Evolutionary conservation across 345 rosid species (phyloP), one percentile per base, ranked within the genome.

Genomic region (Nasturtium officinale): DNA sequence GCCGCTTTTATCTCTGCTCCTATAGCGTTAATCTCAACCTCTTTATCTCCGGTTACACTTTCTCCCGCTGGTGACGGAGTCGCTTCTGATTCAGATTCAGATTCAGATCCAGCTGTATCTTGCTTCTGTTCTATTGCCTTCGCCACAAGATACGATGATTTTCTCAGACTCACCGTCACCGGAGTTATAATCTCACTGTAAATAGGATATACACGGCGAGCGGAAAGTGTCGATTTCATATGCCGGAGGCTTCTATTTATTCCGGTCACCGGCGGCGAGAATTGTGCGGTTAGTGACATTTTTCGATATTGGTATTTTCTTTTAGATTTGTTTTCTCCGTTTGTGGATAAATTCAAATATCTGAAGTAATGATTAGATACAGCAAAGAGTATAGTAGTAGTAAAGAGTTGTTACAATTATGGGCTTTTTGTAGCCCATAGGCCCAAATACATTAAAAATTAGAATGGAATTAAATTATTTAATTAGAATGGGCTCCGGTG

Each of bases 1-100:
- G 82, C 93, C 79, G 79, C 84, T 85, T 88, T 89, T 62, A 89
- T 91, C 85, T 89, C 90, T 43, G 74, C 82, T 61, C 91, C 96
- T 12, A 90, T 9, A n/a, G 78, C 87, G 67, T 75, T 85, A 66
- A 77, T 57, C 72, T 87, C 86, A 45, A 46, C 82, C 9, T 61
- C 72, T 8, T 78, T 51, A 20, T 79, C 72, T 0, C 64, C 65
- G 18, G 20, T 51, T 46, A 58, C 72, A 18, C 46, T 51, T 40
- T 68, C 83, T 0, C 59, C 50, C 46, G 76, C 56, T 61, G 78
- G 77, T 38, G 62, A 18, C 1, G 73, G 81, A 40, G 75, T 66
- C 45, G 61, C 51, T 11, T 55, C 65, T n/a, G 61, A 56, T 38
- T 82, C 83, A 0, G 80, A 40, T 38, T 82, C 83, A 0, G 80